A percentile compares a stretch with the other conserved stretches of the same genome.
phyloP scores from a whole-genome alignment of 2,329 filamentous ascomycete species.

The Aureobasidium mangrovei region DNA sequence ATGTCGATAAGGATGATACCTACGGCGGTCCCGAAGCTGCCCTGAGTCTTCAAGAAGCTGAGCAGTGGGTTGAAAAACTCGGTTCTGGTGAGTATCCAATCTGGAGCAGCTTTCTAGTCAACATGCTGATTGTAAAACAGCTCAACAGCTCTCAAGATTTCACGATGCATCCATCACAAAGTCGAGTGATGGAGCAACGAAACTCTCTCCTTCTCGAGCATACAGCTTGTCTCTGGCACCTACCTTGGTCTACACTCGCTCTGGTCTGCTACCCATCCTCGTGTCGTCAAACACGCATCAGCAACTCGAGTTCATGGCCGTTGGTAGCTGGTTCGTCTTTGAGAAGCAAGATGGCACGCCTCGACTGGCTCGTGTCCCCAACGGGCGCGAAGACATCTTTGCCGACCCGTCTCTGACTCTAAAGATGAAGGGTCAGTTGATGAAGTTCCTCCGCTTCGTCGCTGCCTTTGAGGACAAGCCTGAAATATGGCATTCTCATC shows the following conservation, averaged over 20 bases:
- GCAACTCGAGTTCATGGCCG: slow-evolving; percentile 86
- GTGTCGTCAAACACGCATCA: slow-evolving; percentile 84
- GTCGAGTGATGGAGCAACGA: slow-evolving; percentile 24
- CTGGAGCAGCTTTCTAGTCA: background rate
- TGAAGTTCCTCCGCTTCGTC: slow-evolving; percentile 91
- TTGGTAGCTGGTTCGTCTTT: slow-evolving; percentile 86
- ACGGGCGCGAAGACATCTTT: slow-evolving; percentile 87
- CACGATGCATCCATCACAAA: slow-evolving; percentile 28
- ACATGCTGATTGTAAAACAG: slow-evolving; percentile 11
- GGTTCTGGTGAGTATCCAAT: slow-evolving; percentile 15
- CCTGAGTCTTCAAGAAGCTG: slow-evolving; percentile 71
- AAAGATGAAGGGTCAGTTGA: slow-evolving; percentile 74
- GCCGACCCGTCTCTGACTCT: slow-evolving; percentile 65
- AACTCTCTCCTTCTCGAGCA: slow-evolving; percentile 54
- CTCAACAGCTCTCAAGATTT: slow-evolving; percentile 18
- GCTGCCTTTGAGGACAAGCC: slow-evolving; percentile 57
- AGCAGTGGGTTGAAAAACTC: slow-evolving; percentile 56
- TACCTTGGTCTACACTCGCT: slow-evolving; percentile 77
- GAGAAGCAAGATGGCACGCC: slow-evolving; percentile 21
- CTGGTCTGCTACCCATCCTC: slow-evolving; percentile 65
- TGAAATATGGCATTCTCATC: slow-evolving; percentile 51
- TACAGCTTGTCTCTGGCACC: slow-evolving; percentile 81
- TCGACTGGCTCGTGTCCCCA: slow-evolving; percentile 64
- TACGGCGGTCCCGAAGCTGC: slow-evolving; percentile 84
- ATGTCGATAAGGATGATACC: slow-evolving; percentile 78